Evolutionary conservation across 1,284 basidiomycete genomes (phyloP), one percentile per base, ranked within the genome.

Genomic region (Austroboletus novae-zelandiae): DNA sequence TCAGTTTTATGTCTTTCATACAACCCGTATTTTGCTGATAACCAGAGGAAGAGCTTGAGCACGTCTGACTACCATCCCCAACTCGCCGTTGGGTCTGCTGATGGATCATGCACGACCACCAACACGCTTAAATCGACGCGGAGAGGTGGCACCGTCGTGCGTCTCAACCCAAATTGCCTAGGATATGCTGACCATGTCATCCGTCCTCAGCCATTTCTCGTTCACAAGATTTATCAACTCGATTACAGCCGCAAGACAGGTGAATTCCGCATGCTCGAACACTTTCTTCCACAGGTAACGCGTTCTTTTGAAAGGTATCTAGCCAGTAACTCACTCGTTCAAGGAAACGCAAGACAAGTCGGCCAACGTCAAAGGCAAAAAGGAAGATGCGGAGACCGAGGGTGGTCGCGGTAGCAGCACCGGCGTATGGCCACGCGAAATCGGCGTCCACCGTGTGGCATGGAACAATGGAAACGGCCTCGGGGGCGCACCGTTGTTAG

Each of bases 1-100:
- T 93, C 2, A 5, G 56, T 53, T 48, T 9, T n/a, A 40, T 17
- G 14, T 29, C 27, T 31, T 17, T 36, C n/a, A 39, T 35, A 23
- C 14, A n/a, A 36, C n/a, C 13, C 13, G 3, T 32, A 8, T 23
- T 39, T 11, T 20, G 2, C 29, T 44, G 20, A 53, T 11, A 7
- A n/a, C 35, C 47, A 43, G 15, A 32, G 13, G 18, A 59, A 95
- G 91, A 81, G 77, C 52, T 67, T 95, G 14, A 73, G 76, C 45
- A 76, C 83, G 1, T 95, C 92, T 0, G 89, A 94, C 47, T 90
- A 87, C 62, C 94, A 98, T 62, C 84, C 91, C 7, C 89, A 93
- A 62, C 68, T 95, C 10, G 89, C 88, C 0, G 78, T 88, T 7
- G 89, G 85, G 5, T 84, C 85, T 3, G 82, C 90, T 1, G 94